These are phyloP conservation scores for Austroboletus niveus DNA, from an alignment of 1,284 basidiomycete genomes.

Conservation along the genomic window DNA sequence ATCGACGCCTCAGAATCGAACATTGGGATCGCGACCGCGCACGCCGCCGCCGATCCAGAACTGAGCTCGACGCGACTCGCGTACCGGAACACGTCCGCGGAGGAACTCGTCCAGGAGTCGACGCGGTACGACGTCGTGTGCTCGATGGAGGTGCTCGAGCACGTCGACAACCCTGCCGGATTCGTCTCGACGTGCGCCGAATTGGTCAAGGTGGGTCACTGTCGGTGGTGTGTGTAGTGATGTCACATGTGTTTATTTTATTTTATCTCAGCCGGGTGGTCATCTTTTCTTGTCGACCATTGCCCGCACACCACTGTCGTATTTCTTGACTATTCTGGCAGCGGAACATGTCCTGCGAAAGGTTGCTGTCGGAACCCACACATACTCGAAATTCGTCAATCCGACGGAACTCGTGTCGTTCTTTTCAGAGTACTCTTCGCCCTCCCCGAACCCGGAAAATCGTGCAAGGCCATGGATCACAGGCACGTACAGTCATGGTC, in stretches of 20 bases:
- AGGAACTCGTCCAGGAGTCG: constrained; percentile 61
- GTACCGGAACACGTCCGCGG: constrained; percentile 82
- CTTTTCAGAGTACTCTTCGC: constrained; percentile 63
- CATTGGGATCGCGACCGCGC: constrained; percentile 82
- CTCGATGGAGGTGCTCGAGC: constrained; percentile 98
- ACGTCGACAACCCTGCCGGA: constrained; percentile 87
- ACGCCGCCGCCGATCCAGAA: constrained; percentile 77
- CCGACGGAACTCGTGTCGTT: constrained; percentile 86
- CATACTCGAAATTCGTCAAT: constrained; percentile 87
- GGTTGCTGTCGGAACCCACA: constrained; percentile 91
- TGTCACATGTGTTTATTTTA: not conserved
- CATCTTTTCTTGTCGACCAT: constrained; percentile 97
- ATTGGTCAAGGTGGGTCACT: constrained; percentile 72
- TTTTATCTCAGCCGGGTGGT: constrained; percentile 75
- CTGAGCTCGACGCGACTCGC: constrained; percentile 41
- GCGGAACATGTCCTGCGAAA: constrained; percentile 85
- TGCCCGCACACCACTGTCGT: constrained; percentile 87
- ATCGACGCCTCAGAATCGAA: constrained; percentile 91
- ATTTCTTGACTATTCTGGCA: constrained; percentile 86
- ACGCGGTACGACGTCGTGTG: constrained; percentile 89
- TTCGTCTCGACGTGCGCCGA: constrained; percentile 83
- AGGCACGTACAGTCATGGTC: constrained; percentile 39
- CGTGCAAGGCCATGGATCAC: constrained; percentile 43
- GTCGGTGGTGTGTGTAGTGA: not conserved
- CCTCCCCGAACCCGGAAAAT: constrained; percentile 24